Evolutionary conservation across 2,329 filamentous ascomycete genomes (phyloP).

Genomic region (Zymoseptoria brevis): DNA sequence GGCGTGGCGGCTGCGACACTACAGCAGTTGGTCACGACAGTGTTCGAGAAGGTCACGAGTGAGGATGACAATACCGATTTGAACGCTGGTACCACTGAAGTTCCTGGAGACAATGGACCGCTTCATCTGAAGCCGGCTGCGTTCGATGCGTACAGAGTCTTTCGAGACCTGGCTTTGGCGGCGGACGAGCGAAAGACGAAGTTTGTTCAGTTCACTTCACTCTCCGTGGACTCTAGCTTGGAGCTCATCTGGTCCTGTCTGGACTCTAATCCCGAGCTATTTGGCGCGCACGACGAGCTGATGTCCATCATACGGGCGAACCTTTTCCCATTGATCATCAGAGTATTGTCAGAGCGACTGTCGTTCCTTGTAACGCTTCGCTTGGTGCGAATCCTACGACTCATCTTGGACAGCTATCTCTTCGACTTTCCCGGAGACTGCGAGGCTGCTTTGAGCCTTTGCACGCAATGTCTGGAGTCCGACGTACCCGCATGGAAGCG

Average conservation of each 20-base stretch:
- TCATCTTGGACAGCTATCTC: constrained; percentile 71
- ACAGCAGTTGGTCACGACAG: constrained; percentile 83
- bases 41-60: constrained; percentile 80
- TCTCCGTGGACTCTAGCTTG: constrained; percentile 76
- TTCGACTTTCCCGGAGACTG: constrained; percentile 68
- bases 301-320: constrained; percentile 66
- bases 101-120: constrained; percentile 56
- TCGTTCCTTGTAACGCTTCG: constrained; percentile 77
- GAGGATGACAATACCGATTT: constrained; percentile 64
- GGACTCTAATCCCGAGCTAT: constrained; percentile 74
- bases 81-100: constrained; percentile 53
- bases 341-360: constrained; percentile 66
- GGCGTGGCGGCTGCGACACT: constrained; percentile 95
- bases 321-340: constrained; percentile 76
- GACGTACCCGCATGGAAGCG: constrained; percentile 78
- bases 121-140: constrained; percentile 66
- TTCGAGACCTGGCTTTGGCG: constrained; percentile 82
- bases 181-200: constrained; percentile 77
- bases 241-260: constrained; percentile 89
- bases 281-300: constrained; percentile 71
- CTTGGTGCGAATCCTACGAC: constrained; percentile 72
- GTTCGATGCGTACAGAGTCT: constrained; percentile 77
- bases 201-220: constrained; percentile 68
- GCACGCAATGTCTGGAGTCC: constrained; percentile 82
- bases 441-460: constrained; percentile 68